Percentiles rank a stretch among this genome's conserved stretches.
phyloP scores from a whole-genome alignment of 1,284 basidiomycete genomes.

The Pseudozyma hubeiensis region DNA sequence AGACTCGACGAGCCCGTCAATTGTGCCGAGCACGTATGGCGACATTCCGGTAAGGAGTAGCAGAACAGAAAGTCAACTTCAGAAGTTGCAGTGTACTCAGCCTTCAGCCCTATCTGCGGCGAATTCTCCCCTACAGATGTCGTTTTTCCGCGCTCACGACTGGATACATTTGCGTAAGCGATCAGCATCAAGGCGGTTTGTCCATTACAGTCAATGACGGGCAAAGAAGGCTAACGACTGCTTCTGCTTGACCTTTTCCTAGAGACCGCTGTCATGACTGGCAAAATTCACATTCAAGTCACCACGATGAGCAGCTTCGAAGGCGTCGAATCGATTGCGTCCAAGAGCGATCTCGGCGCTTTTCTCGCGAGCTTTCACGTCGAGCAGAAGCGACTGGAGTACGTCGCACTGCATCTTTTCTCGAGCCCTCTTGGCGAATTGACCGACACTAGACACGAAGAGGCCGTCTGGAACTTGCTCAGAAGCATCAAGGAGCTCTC shows the following conservation, averaged over 20 bases:
- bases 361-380: conserved; percentile 18
- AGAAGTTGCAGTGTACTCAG: not conserved
- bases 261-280: conserved; percentile 35
- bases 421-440: conserved; percentile 8
- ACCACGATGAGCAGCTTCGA: conserved; percentile 8
- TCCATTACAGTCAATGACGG: no score
- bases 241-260: not conserved
- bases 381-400: conserved; percentile 39
- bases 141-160: conserved; percentile 25
- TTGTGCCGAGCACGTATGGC: not conserved
- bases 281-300: conserved; percentile 10
- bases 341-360: conserved; percentile 2
- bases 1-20: not conserved
- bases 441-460: conserved; percentile 15
- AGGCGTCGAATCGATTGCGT: conserved; percentile 10
- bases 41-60: conserved; percentile 12
- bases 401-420: conserved; percentile 22
- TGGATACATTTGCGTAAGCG: conserved; percentile 27
- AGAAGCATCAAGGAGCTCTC: conserved; percentile 23
- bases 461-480: conserved; percentile 26
- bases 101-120: not conserved
- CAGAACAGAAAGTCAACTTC: not conserved
- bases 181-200: no score
- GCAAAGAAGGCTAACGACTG: not conserved
- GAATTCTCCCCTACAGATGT: conserved; percentile 6